Evolutionary conservation across 345 rosid species (phyloP).

Genomic region (Kandelia obovata): DNA sequence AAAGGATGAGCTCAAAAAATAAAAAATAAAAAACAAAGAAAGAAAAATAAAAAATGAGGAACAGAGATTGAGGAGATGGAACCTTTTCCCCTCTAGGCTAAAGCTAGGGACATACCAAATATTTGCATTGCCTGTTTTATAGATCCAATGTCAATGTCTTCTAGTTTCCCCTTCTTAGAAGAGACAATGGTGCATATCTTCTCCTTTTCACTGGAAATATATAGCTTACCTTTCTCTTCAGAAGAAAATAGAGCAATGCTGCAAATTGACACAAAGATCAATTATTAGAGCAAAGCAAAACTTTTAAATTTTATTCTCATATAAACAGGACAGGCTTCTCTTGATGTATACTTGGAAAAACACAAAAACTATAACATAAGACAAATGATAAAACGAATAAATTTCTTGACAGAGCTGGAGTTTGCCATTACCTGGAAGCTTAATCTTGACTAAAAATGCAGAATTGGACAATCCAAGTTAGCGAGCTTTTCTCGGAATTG

Average conservation of each 20-base stretch:
- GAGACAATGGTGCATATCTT: constrained; percentile 55
- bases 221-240: constrained; percentile 63
- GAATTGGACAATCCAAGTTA: too few species aligned
- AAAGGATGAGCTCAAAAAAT: neutral
- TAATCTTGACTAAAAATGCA: neutral
- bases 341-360: neutral
- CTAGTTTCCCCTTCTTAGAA: constrained; percentile 67
- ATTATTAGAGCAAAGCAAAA: neutral
- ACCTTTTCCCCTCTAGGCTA: constrained; percentile 37
- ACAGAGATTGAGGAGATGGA: neutral
- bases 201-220: constrained; percentile 63
- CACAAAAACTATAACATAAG: neutral
- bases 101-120: constrained; percentile 63
- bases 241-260: constrained; percentile 83
- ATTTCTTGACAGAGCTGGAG: too few species aligned
- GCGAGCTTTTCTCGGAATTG: neutral
- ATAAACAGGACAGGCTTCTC: neutral
- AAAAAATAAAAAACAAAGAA: neutral
- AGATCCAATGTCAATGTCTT: constrained; percentile 53
- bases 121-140: constrained; percentile 59
- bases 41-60: neutral
- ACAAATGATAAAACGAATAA: neutral
- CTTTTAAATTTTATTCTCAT: neutral
- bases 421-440: too few species aligned
- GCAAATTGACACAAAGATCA: constrained; percentile 15